These are phyloP conservation scores for Geum urbanum DNA, from an alignment of 306 rosid species.

Conservation along the genomic window DNA sequence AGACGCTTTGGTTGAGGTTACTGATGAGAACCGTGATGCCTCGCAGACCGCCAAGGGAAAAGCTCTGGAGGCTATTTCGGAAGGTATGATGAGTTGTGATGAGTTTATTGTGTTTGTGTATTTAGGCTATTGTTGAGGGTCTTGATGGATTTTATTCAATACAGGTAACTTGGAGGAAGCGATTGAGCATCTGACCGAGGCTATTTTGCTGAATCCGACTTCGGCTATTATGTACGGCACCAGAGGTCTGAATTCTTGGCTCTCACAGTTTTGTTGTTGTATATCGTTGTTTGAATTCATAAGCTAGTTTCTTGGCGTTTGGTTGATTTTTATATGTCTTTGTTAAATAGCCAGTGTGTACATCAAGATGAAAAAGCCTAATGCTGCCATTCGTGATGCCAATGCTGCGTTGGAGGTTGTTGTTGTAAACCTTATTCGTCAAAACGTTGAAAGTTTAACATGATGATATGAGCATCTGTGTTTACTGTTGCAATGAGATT, in stretches of 20 bases:
- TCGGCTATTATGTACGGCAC: constrained; percentile 88
- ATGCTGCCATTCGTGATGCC: constrained; percentile 86
- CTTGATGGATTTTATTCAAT: constrained; percentile 14
- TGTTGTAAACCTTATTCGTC: not conserved
- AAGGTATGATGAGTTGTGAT: constrained; percentile 37
- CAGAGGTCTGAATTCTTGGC: constrained; percentile 51
- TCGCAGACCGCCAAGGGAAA: constrained; percentile 62
- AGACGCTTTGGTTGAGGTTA: constrained; percentile 59
- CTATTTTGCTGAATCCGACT: constrained; percentile 71
- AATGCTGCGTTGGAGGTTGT: constrained; percentile 82
- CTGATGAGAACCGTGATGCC: constrained; percentile 73
- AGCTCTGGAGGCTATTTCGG: constrained; percentile 76
- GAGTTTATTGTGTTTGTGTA: not conserved
- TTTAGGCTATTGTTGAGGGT: not conserved
- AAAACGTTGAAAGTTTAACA: not conserved
- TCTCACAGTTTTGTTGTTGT: not conserved
- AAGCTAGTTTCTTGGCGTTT: not conserved
- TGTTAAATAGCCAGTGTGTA: constrained; percentile 61
- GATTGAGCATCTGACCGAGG: constrained; percentile 61
- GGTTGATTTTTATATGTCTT: constrained; percentile 15
- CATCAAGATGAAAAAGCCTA: constrained; percentile 90
- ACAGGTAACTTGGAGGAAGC: constrained; percentile 78
- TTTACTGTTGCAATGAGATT: not conserved
- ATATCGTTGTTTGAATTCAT: not conserved
- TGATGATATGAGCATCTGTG: not conserved